These are phyloP conservation scores for Marchantia polymorpha DNA, from an alignment of 225 moss, liverwort and hornwort genomes.

Conservation along the genomic window DNA sequence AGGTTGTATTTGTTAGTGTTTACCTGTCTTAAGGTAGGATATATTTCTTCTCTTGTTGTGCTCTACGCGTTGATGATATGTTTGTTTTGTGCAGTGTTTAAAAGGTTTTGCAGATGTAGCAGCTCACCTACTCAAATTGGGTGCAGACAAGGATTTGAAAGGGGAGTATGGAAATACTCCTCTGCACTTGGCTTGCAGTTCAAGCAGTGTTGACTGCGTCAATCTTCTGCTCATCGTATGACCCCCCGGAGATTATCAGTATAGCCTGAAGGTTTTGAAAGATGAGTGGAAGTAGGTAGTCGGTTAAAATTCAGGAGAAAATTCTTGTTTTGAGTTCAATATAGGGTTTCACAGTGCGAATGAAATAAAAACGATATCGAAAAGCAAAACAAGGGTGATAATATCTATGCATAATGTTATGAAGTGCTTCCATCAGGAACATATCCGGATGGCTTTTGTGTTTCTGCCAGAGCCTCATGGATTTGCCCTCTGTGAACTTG, in stretches of 20 bases:
- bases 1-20: background rate
- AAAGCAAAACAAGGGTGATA: too few relatives aligned
- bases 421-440: background rate
- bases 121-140: slow-evolving; percentile 41
- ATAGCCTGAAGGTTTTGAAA: background rate
- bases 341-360: background rate
- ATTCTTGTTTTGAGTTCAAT: background rate
- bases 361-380: too few relatives aligned
- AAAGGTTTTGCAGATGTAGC: slow-evolving; percentile 58
- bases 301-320: background rate
- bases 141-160: slow-evolving; percentile 55
- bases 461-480: background rate
- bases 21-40: background rate
- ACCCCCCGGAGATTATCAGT: background rate
- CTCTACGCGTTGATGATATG: background rate
- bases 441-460: background rate
- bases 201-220: slow-evolving; percentile 49
- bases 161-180: slow-evolving; percentile 81
- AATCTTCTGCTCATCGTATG: slow-evolving; percentile 61
- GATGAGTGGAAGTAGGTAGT: background rate
- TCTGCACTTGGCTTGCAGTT: slow-evolving; percentile 77
- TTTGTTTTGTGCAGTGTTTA: slow-evolving; percentile 39
- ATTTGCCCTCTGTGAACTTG: slow-evolving; percentile 21
- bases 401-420: too few relatives aligned
- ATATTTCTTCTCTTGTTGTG: background rate